phyloP scores from a whole-genome alignment of 2,329 filamentous ascomycete genomes.

The Aspergillus sp. region DNA sequence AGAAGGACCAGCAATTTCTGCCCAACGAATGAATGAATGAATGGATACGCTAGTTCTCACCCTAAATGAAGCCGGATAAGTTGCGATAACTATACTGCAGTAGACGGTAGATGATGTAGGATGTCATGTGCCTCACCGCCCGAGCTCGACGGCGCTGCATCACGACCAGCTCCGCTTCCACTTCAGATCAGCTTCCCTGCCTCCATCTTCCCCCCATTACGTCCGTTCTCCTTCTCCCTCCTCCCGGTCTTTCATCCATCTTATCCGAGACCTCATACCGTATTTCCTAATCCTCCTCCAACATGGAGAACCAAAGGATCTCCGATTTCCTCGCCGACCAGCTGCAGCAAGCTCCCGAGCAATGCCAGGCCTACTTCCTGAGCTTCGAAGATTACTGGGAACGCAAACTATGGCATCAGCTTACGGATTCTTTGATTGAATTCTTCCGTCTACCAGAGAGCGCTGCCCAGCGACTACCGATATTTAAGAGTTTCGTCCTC shows the following conservation, averaged over 20 bases:
- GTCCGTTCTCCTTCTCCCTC: conserved; percentile 18
- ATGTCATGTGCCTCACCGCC: conserved; percentile 29
- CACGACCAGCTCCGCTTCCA: conserved; percentile 18
- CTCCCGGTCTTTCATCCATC: conserved; percentile 12
- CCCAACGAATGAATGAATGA: background rate
- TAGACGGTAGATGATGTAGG: conserved; percentile 1
- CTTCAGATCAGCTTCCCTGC: conserved; percentile 12
- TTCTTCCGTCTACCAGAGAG: conserved; percentile 86
- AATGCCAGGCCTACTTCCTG: conserved; percentile 84
- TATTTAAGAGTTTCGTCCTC: conserved; percentile 94
- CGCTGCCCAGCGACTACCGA: conserved; percentile 77
- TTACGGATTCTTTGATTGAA: conserved; percentile 82
- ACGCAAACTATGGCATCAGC: conserved; percentile 98
- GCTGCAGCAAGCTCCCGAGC: conserved; percentile 82
- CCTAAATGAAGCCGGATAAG: background rate
- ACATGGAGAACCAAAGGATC: conserved; percentile 85
- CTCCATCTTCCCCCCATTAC: conserved; percentile 10
- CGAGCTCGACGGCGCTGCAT: conserved; percentile 11
- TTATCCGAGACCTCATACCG: conserved; percentile 8
- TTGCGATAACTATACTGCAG: background rate
- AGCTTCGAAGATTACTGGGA: conserved; percentile 97
- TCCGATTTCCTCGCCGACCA: conserved; percentile 89
- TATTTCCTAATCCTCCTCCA: conserved; percentile 21
- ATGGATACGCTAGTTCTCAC: background rate
- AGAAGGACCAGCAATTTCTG: background rate